A percentile compares a stretch with the other conserved stretches of the same genome.
Evolutionary conservation across 345 rosid species (phyloP).

Genomic region (Hevea brasiliensis): DNA sequence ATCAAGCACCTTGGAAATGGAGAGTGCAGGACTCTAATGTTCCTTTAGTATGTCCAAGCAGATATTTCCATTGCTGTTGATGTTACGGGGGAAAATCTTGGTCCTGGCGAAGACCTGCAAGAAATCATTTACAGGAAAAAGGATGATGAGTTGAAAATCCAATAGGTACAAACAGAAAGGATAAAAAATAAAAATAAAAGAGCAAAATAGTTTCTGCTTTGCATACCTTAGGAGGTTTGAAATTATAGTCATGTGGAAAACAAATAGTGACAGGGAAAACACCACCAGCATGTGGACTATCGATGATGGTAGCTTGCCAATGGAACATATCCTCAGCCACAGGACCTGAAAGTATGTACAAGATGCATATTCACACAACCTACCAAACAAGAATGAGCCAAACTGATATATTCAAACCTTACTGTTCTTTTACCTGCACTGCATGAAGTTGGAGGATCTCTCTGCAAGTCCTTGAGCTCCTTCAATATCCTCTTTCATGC

Average conservation of each 20-base stretch:
- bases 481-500: slow-evolving; percentile 63
- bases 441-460: slow-evolving; percentile 75
- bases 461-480: slow-evolving; percentile 63
- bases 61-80: slow-evolving; percentile 59
- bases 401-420: background rate
- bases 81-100: slow-evolving; percentile 65
- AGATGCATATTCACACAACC: background rate
- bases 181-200: no score
- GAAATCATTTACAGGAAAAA: slow-evolving; percentile 8
- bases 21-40: slow-evolving; percentile 74
- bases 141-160: background rate
- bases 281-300: slow-evolving; percentile 68
- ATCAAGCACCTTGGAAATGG: slow-evolving; percentile 52
- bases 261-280: slow-evolving; percentile 62
- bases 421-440: slow-evolving; percentile 51
- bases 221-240: slow-evolving; percentile 66
- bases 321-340: slow-evolving; percentile 66
- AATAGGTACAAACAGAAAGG: background rate
- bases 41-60: slow-evolving; percentile 67
- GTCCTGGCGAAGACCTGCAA: slow-evolving; percentile 58
- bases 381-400: background rate
- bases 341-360: slow-evolving; percentile 39
- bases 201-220: background rate
- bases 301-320: slow-evolving; percentile 76
- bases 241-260: slow-evolving; percentile 67